Evolutionary conservation across 2,329 filamentous ascomycete species (phyloP), one percentile per base, ranked within the genome.

Genomic region (Fusarium xyrophilum): DNA sequence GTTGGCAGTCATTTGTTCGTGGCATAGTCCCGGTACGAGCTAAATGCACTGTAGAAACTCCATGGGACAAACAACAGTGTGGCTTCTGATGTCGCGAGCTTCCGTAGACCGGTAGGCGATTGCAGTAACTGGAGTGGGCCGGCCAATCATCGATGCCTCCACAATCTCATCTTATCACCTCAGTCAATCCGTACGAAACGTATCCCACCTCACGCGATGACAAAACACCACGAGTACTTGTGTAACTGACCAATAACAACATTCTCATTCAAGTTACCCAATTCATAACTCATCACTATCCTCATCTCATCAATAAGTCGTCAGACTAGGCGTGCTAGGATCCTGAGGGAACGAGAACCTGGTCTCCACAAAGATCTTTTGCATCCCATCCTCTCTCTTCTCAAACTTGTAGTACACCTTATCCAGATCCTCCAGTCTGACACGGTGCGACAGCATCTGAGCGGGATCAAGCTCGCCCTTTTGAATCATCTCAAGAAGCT

Each of bases 401-500:
- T 90, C 83, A 63, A 91, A 92, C 72, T 84, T 84, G 65, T 82
- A 79, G 72, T 92, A 92, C 1, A 91, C 82, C 73, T 87, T 86
- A 59, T 87, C 88, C 61, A 91, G 84, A 70, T 94, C 91, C 65
- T 95, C 91, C 6, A 96, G 83, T 32, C 85, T 84, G 54, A 93
- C 87, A 15, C 93, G 89, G 77, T 96, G 93, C 11, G 89, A 91
- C 3, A 96, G 82, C 92, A 96, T 96, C 76, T 91, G 88, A 36
- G 90, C 79, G 0, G 92, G 91, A 63, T 96, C 88, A 42, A 96
- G 87, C 68, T 89, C 84, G 33, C 88, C 88, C 25, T 82, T 83
- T 72, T 89, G 85, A 65, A 96, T 91, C 78, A 82, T 81, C 65
- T 86, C 80, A 46, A 96, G 82, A n/a, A 96, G 82, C 6, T 91